phyloP scores from a whole-genome alignment of 1,284 basidiomycete species.

The Veloboletus limbatus region DNA sequence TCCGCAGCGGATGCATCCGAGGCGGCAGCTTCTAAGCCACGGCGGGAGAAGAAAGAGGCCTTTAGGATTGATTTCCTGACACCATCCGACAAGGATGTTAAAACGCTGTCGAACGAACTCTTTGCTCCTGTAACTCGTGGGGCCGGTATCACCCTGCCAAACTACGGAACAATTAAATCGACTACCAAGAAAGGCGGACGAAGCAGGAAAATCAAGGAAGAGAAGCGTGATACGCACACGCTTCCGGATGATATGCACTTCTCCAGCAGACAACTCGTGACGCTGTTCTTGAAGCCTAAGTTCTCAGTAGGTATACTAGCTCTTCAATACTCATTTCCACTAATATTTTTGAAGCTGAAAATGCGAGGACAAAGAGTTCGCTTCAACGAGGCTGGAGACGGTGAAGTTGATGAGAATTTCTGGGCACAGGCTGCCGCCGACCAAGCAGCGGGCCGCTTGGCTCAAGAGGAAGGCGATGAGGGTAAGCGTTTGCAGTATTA shows the following conservation, averaged over 20 bases:
- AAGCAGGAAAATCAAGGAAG: conserved; percentile 48
- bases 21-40: conserved; percentile 49
- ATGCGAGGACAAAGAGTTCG: conserved; percentile 70
- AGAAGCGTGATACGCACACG: conserved; percentile 75
- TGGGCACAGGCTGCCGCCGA: conserved; percentile 92
- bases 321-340: conserved; percentile 8
- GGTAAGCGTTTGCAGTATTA: conserved; percentile 40
- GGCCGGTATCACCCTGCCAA: conserved; percentile 66
- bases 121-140: conserved; percentile 75
- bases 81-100: conserved; percentile 59
- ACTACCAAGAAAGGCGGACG: conserved; percentile 42
- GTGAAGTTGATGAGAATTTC: conserved; percentile 90
- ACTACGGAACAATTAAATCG: conserved; percentile 39
- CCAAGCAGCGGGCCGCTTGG: conserved; percentile 59
- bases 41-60: conserved; percentile 78
- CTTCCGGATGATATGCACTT: conserved; percentile 99
- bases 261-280: conserved; percentile 83
- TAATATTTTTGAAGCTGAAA: conserved; percentile 54
- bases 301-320: conserved; percentile 64
- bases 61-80: conserved; percentile 87
- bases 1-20: conserved; percentile 50
- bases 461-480: conserved; percentile 59
- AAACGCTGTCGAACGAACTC: conserved; percentile 74
- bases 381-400: conserved; percentile 61
- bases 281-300: conserved; percentile 94